These are phyloP conservation scores for Tolypocladium paradoxum DNA, from an alignment of 2,329 filamentous ascomycete species.

Conservation along the genomic window DNA sequence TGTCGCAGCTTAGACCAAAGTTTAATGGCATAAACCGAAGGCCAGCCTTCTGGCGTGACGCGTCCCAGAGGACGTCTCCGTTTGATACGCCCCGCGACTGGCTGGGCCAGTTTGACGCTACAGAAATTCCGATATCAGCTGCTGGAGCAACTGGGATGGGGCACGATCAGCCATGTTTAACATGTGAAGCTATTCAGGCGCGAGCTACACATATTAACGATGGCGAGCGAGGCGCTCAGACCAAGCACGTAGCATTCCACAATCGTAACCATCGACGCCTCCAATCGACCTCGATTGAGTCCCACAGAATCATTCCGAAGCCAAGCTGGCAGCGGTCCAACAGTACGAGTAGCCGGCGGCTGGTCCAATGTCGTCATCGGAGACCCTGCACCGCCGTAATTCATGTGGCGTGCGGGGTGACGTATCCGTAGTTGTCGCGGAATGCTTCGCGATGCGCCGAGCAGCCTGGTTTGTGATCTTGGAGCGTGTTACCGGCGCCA, in stretches of 20 bases:
- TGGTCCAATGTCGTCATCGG: background rate
- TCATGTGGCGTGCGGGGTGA: background rate
- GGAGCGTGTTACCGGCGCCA: background rate
- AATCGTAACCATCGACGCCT: background rate
- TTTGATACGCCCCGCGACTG: no score
- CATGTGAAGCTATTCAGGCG: background rate
- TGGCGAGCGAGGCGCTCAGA: background rate
- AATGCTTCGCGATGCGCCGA: background rate
- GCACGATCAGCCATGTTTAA: no score
- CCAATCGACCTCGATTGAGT: background rate
- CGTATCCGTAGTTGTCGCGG: background rate
- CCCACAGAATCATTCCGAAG: background rate
- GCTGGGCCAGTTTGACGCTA: no score
- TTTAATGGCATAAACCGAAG: background rate
- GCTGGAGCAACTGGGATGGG: no score
- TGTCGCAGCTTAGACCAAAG: background rate
- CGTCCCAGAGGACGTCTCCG: no score
- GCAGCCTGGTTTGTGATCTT: background rate
- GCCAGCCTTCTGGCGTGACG: no score
- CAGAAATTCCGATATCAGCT: no score
- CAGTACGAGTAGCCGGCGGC: background rate
- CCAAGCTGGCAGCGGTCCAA: background rate
- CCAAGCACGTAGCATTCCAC: background rate
- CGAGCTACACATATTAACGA: background rate
- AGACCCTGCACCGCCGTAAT: background rate